Evolutionary conservation across 2,329 filamentous ascomycete species (phyloP).

Genomic region (Aspergillus uvarum): DNA sequence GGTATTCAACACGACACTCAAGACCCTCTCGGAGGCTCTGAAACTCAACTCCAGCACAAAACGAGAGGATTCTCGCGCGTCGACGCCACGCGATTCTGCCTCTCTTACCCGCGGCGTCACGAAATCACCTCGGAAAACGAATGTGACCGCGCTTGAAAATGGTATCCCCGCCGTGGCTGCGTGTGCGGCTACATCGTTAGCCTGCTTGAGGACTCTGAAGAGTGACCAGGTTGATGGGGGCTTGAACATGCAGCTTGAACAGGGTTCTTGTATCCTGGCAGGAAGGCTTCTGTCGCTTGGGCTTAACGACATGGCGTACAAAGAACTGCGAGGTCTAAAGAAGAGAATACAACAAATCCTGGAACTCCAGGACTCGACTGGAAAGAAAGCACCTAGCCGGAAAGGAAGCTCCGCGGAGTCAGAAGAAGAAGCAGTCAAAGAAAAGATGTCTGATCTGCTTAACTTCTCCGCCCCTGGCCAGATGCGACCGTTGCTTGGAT

Average conservation of each 20-base stretch:
- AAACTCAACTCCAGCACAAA: conserved; percentile 30
- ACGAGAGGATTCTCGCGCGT: conserved; percentile 14
- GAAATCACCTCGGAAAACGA: conserved; percentile 26
- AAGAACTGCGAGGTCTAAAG: conserved; percentile 43
- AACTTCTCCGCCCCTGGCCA: conserved; percentile 32
- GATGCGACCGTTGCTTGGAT: conserved; percentile 27
- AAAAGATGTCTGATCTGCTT: conserved; percentile 40
- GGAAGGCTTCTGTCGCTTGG: conserved; percentile 44
- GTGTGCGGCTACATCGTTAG: conserved; percentile 42
- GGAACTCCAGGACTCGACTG: conserved; percentile 19
- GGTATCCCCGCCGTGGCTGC: conserved; percentile 38
- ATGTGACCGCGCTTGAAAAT: conserved; percentile 18
- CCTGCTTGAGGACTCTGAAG: conserved; percentile 39
- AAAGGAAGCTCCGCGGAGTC: conserved; percentile 12
- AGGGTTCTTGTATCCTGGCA: conserved; percentile 44
- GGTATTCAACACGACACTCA: conserved; percentile 47
- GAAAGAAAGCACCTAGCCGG: conserved; percentile 19
- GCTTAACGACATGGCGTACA: conserved; percentile 42
- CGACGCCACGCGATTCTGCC: conserved; percentile 19
- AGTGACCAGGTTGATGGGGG: conserved; percentile 26
- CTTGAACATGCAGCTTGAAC: conserved; percentile 43
- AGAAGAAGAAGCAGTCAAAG: conserved; percentile 34
- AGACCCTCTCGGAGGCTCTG: conserved; percentile 42
- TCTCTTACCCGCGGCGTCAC: conserved; percentile 28
- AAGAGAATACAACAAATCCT: conserved; percentile 36